Base-by-base conservation (phyloP, 805 yeast species). In the Wickerhamomyces bovis region DNA sequence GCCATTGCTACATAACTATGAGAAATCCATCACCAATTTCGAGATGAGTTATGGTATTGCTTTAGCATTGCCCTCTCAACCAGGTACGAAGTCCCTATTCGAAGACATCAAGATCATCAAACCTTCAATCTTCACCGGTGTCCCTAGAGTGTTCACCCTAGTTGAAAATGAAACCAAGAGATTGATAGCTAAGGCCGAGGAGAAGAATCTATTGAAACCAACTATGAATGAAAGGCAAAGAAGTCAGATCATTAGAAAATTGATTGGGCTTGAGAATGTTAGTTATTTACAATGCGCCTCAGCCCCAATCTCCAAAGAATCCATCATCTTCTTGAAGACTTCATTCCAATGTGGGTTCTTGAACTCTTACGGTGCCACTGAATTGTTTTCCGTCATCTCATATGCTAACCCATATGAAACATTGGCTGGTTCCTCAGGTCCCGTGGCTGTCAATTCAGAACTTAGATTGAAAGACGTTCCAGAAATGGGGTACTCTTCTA, bases 311-410 rank as follows among this genome's bases (percentile, higher is more conserved):
- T 70, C 80, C 28, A 69, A 73, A 16, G 77, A 71, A 44, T 76
- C 83, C 0, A 67, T 78, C 30, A 69, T 68, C 48, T 81, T 79
- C 61, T 62, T 81, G 52, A 76, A 73, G 57, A 75, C 77, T 3
- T 65, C 77, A 1, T 68, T 81, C 42, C 70, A 72, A 39, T 58
- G 73, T 42, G 61, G 69, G 12, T 58, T 71, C 26, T 41, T 57
- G 21, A 84, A 81, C 57, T 84, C 85, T 21, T 81, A 80, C 60
- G 85, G 85, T 11, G 71, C 78, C 41, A 78, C 84, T 13, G 85
- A 81, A 60, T 66, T 75, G 18, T 72, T 76, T 60, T 77, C 80
- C 5, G 83, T 82, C 1, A 55, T 73, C 38, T 63, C 59, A 3
- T 58, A 42, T 28, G 54, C 57, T 4, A 44, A 67, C 69, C 49